Evolutionary conservation across 331 rosid species (phyloP).

Genomic region (Acacia concinna): DNA sequence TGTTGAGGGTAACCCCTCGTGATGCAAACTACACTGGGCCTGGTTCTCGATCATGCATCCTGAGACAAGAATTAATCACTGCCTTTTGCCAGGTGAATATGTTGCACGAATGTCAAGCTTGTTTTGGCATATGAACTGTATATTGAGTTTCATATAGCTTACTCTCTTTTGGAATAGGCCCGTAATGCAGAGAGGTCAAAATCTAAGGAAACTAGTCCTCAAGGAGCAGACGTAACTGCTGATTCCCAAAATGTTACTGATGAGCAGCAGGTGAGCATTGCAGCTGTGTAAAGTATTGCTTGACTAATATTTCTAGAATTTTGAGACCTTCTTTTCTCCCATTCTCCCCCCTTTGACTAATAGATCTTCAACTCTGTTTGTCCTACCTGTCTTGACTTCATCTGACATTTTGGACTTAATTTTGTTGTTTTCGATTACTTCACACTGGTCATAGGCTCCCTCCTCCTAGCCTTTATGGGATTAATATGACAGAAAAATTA

Average conservation of each 20-base stretch:
- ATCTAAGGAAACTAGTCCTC: constrained; percentile 45
- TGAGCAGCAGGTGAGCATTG: constrained; percentile 46
- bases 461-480: neutral
- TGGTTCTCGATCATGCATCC: constrained; percentile 83
- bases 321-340: neutral
- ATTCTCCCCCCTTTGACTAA: neutral
- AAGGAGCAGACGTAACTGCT: constrained; percentile 38
- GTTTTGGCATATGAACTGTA: constrained; percentile 7
- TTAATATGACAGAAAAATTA: neutral
- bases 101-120: neutral
- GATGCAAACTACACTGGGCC: constrained; percentile 90
- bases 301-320: constrained; percentile 13
- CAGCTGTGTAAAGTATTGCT: constrained; percentile 26
- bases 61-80: constrained; percentile 87
- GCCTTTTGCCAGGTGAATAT: constrained; percentile 77
- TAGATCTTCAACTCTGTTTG: neutral
- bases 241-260: constrained; percentile 47
- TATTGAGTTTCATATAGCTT: constrained; percentile 19
- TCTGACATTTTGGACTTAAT: neutral
- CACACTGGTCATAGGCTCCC: neutral
- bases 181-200: constrained; percentile 60
- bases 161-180: constrained; percentile 50
- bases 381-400: neutral
- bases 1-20: constrained; percentile 97
- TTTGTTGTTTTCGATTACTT: neutral